Evolutionary conservation across 306 rosid species (phyloP), one percentile per base, ranked within the genome.

Genomic region (Neltuma alba): DNA sequence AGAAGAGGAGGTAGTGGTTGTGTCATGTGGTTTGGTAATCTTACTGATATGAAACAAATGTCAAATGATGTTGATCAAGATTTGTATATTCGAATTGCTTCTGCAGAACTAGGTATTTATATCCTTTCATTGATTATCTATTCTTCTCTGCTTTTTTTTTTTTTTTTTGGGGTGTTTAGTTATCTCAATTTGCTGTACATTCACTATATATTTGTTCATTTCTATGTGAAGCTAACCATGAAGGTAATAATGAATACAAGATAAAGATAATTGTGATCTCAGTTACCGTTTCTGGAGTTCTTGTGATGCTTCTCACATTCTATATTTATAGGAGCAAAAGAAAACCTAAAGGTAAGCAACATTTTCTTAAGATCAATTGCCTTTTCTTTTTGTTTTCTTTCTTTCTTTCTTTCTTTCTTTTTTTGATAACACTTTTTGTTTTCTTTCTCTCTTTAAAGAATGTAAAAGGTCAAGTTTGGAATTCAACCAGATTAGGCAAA

Each of bases 1-100:
- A 55, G 84, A 0, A 82, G 79, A 31, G 77, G 74, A 6, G 90
- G 88, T 5, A 78, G 70, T 80, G 89, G 93, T 5, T 89, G 91
- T 34, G 80, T 30, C 13, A 52, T 81, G 20, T 83, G 91, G 88
- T 75, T 72, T 38, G 81, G 78, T 64, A 79, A 72, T 58, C 67
- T 84, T 2, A 27, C 50, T 23, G 83, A 87, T 60, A 11, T 79
- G 5, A 79, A 62, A 54, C 52, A 50, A 4, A 2, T 65, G 40
- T 14, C 58, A 0, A 58, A 0, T 21, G 27, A 1, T 21, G 34
- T 25, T 33, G 90, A 74, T 7, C 81, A 73, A 31, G 86, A 66
- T 40, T 20, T 82, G 7, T 84, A 73, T 41, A 78, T 88, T 48
- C 64, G 88, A 15, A 12, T 73, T 67, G 63, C 82, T 8, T 48